Conservation (phyloP, 768 basidiomycete genomes). For the Leccinum imitatum region DNA sequence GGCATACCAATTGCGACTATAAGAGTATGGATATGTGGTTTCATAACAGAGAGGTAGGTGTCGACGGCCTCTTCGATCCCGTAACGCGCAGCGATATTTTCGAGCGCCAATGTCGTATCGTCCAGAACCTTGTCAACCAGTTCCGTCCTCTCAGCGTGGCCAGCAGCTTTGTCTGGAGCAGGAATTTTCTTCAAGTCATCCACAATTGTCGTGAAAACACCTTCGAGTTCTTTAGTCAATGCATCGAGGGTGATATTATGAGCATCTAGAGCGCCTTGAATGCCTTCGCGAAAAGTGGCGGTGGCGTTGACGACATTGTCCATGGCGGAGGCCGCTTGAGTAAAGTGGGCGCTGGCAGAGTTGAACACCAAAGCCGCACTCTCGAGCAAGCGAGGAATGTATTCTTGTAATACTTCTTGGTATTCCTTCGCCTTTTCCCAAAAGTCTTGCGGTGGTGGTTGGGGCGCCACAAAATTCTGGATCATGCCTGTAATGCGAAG, state of each 20-base stretch:
- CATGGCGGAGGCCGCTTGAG: conserved; percentile 5
- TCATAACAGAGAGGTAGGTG: conserved; percentile 4
- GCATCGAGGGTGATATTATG: conserved; percentile 6
- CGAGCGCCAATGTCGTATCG: conserved; percentile 3
- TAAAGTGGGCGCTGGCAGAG: conserved; percentile 3
- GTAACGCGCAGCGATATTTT: neutral
- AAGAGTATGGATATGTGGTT: conserved; percentile 8
- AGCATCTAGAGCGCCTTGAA: conserved; percentile 8
- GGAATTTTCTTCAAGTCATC: conserved; percentile 4
- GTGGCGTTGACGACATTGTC: conserved; percentile 14
- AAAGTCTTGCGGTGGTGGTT: conserved; percentile 5
- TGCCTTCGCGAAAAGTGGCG: conserved; percentile 10
- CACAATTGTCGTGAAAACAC: conserved; percentile 3
- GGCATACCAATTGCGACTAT: conserved; percentile 12
- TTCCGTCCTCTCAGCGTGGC: conserved; percentile 3
- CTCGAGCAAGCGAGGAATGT: conserved; percentile 8
- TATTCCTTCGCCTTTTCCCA: conserved; percentile 11
- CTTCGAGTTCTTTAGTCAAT: conserved; percentile 14
- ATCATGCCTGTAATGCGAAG: neutral
- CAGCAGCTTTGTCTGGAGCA: neutral
- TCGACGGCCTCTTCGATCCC: conserved; percentile 8
- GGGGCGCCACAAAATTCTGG: neutral
- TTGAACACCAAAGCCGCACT: neutral
- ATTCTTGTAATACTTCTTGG: neutral
- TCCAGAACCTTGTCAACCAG: conserved; percentile 10